Conservation (phyloP, 352 stramenopile genomes). For the Phytophthora multivora region DNA sequence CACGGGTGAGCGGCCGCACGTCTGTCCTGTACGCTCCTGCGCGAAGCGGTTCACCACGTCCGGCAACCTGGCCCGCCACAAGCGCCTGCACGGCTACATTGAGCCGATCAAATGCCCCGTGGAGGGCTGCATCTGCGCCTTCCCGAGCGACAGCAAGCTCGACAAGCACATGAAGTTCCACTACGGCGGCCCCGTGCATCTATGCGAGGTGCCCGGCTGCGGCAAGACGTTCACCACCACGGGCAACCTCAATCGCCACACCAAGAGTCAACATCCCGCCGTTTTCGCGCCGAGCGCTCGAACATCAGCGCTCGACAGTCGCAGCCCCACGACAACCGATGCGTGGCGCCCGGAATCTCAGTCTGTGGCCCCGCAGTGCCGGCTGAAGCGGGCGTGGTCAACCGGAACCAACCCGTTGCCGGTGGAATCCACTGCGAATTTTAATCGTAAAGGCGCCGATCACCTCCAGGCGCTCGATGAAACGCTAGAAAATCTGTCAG, state of each 20-base stretch:
- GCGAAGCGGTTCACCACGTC: conserved; percentile 62
- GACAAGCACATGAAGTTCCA: conserved; percentile 69
- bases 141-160: conserved; percentile 52
- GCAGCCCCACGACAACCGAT: conserved; percentile 28
- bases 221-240: conserved; percentile 69
- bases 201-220: conserved; percentile 44
- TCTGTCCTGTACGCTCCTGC: conserved; percentile 44
- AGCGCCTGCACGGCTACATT: conserved; percentile 50
- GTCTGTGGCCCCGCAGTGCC: conserved; percentile 1
- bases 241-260: conserved; percentile 58
- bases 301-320: conserved; percentile 5
- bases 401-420: conserved; percentile 32
- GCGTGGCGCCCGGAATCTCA: conserved; percentile 12
- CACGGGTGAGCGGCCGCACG: conserved; percentile 54
- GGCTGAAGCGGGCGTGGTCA: conserved; percentile 30
- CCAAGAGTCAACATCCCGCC: conserved; percentile 43
- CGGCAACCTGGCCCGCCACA: conserved; percentile 60
- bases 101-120: conserved; percentile 43
- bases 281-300: conserved; percentile 25
- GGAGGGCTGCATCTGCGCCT: conserved; percentile 42
- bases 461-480: conserved; percentile 22
- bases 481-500: conserved; percentile 40
- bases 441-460: conserved; percentile 13
- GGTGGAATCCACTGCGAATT: conserved; percentile 22
- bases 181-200: conserved; percentile 42